Base-by-base conservation (phyloP, 225 moss, liverwort and hornwort genomes). In the Asterella californica region DNA sequence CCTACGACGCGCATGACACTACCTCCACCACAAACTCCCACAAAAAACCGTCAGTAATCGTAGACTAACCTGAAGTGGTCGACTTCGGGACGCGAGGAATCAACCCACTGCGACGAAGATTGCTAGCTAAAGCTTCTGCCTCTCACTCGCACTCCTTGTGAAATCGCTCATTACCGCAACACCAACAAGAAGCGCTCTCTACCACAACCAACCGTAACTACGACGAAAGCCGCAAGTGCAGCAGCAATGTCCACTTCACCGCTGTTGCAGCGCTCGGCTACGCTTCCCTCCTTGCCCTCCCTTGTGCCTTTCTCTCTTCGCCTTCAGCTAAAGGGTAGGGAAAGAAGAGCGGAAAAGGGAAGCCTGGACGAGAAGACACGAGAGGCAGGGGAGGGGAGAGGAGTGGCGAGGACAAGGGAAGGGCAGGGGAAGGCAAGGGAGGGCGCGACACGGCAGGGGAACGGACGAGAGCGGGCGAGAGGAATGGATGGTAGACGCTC, bases 181-280 rank as follows among this genome's bases (percentile, higher is more conserved):
- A 22, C 24, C 9, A 15, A 33, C 33, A 54, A 25, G n/a, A 5
- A 64, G 37, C 0, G 37, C 27, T 22, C 34, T 70, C 15, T 36
- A 45, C 3, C 17, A 42, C 50, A 27, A 9, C 21, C 34, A 15
- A 57, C 54, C 57, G 21, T 45, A 53, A 33, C 53, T 19, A 75
- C 36, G 4, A 60, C 34, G 24, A 76, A 18, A 25, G 36, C 21
- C 34, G 32, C 32, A 24, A 76, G 38, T 59, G 21, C 37, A 17
- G 30, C 74, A 76, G 25, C 61, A 18, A 55, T 24, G 55, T 36
- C 49, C 45, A 45, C 30, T 27, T 15, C 46, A 27, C 53, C 29
- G 55, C 53, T 75, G 33, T 57, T 34, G 50, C 76, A 76, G 55
- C 32, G 54, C 53, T 33, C 74, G 42, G 47, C 47, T 48, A 47